Percentiles rank a stretch among this genome's conserved stretches.
Evolutionary conservation across 2,329 filamentous ascomycete genomes (phyloP).

Genomic region (Colletotrichum graminicola): DNA sequence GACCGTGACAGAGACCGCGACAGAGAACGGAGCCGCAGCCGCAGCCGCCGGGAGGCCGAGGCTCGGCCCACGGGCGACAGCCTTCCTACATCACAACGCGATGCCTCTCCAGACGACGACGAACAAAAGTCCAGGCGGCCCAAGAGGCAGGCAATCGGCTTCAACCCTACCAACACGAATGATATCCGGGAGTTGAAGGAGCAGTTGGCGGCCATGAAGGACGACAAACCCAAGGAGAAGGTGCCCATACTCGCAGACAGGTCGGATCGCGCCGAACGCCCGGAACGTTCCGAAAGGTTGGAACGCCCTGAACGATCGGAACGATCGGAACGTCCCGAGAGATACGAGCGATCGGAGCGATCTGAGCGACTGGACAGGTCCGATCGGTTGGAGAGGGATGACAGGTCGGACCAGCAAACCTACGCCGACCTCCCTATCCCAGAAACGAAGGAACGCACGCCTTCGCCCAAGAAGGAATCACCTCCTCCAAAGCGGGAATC

Average conservation of each 20-base stretch:
- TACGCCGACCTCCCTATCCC: slow-evolving; percentile 35
- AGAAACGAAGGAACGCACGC: slow-evolving; percentile 31
- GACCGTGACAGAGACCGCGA: slow-evolving; percentile 45
- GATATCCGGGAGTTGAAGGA: slow-evolving; percentile 64
- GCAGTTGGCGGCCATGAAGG: slow-evolving; percentile 60
- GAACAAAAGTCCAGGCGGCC: slow-evolving; percentile 55
- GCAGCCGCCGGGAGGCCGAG: slow-evolving; percentile 52
- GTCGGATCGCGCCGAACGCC: slow-evolving; percentile 27
- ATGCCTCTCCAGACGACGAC: slow-evolving; percentile 58
- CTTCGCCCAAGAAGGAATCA: slow-evolving; percentile 38
- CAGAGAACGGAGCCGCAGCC: slow-evolving; percentile 48
- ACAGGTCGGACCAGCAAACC: slow-evolving; percentile 29
- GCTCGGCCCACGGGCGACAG: slow-evolving; percentile 53
- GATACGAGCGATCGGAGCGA: slow-evolving; percentile 23
- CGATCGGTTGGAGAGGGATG: slow-evolving; percentile 26
- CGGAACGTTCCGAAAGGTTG: neutral
- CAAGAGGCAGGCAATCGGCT: slow-evolving; percentile 55
- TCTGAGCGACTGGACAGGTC: slow-evolving; percentile 17
- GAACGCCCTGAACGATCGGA: slow-evolving; percentile 31
- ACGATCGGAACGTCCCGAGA: slow-evolving; percentile 23
- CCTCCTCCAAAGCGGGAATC: slow-evolving; percentile 32
- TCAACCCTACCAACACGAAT: slow-evolving; percentile 66
- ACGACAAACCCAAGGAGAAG: slow-evolving; percentile 34
- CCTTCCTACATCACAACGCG: slow-evolving; percentile 50
- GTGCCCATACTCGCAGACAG: slow-evolving; percentile 36